Percentiles rank a stretch among this genome's conserved stretches.
Evolutionary conservation across 768 basidiomycete species (phyloP).

Genomic region (Daedalea quercina): DNA sequence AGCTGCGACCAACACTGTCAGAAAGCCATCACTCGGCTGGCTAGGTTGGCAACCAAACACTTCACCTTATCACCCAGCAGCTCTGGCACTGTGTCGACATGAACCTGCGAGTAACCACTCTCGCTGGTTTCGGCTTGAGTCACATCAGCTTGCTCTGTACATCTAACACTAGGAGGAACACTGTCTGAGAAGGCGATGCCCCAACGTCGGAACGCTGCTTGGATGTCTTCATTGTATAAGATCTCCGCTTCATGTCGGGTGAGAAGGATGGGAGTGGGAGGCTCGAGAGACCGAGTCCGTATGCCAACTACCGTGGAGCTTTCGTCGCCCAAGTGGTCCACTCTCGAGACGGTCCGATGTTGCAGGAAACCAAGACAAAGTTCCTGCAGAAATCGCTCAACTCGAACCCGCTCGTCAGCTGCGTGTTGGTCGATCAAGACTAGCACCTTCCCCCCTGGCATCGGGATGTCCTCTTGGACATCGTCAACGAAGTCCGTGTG

Average conservation of each 20-base stretch:
- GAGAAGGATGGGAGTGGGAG: conserved; percentile 56
- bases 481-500: conserved; percentile 14
- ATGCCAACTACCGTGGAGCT: conserved; percentile 5
- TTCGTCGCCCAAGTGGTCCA: conserved; percentile 6
- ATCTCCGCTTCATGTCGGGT: conserved; percentile 55
- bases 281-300: conserved; percentile 39
- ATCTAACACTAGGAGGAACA: conserved; percentile 11
- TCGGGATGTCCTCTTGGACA: conserved; percentile 1
- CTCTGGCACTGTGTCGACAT: conserved; percentile 57
- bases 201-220: conserved; percentile 55
- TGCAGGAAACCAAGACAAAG: conserved; percentile 64
- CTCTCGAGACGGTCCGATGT: conserved; percentile 21
- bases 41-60: conserved; percentile 7
- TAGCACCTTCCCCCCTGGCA: conserved; percentile 29
- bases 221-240: conserved; percentile 35
- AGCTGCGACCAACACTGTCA: conserved; percentile 35
- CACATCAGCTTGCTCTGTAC: conserved; percentile 9
- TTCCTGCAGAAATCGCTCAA: conserved; percentile 73
- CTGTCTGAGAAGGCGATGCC: conserved; percentile 50
- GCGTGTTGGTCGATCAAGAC: conserved; percentile 96
- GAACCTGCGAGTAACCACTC: conserved; percentile 56
- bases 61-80: conserved; percentile 64
- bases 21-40: conserved; percentile 1
- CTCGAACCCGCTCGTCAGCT: conserved; percentile 92
- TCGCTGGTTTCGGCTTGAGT: conserved; percentile 9